Base-by-base conservation (phyloP, 441 rosid species). In the Gossypium schwendimanii region DNA sequence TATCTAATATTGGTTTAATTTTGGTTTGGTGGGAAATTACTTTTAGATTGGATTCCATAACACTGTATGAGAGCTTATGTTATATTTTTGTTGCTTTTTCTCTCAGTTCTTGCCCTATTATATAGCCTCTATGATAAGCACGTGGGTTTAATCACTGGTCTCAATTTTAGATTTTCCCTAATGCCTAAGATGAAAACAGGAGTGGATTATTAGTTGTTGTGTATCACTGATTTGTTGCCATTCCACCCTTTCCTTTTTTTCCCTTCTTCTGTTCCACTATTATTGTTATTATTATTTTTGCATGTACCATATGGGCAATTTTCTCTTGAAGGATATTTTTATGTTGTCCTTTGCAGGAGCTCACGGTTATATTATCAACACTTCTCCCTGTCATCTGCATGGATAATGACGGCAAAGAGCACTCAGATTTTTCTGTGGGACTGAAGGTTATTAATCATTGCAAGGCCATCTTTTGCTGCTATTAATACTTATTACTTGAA, bases 361-460 rank as follows among this genome's bases (percentile, higher is more conserved):
- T 95, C 61, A 88, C 90, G 12, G 84, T 90, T 81, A 87, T 93
- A 72, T 81, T 95, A 67, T 90, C 98, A 77, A 95, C 96, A 72
- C 97, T 95, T 77, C 94, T 95, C 76, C 92, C 95, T 2, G 92
- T 90, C 69, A 82, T 90, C 81, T 81, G 96, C 82, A 64, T 85
- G 52, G 86, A 77, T 79, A 82, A 82, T 83, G 97, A 90, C 71
- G 77, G 77, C 81, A 90, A 84, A 82, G 93, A 84, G 81, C 79
- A 65, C 70, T 81, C 96, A 66, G 83, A 76, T 81, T 86, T 91
- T 80, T 87, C 95, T 9, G 85, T 93, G 85, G 92, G 95, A 66
- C 79, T 94, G 79, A 95, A 91, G 94, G 99, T 89, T 17, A 64
- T 45, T 75, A 12, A 54, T 7, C 52, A 1, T 31, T 5, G 12